Evolutionary conservation across 352 stramenopile genomes (phyloP), one percentile per base, ranked within the genome.

Genomic region (Pythium pectinolyticum): DNA sequence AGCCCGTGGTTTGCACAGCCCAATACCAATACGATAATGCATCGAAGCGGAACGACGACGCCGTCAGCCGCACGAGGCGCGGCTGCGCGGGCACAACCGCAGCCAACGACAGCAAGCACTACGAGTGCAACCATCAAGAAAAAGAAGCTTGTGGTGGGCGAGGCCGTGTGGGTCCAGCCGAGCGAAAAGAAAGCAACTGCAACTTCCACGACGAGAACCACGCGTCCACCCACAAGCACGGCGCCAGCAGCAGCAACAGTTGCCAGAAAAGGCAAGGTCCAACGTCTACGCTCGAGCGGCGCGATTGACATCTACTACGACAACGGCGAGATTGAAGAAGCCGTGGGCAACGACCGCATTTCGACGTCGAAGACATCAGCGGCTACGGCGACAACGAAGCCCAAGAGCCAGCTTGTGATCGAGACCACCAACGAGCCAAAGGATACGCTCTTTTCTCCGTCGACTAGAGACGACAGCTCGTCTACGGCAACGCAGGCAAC

Each of bases 241-340:
- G n/a, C n/a, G n/a, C 19, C 51, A 14, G 40, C 41, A 4, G 20
- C 32, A 20, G 12, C 49, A 10, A 20, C n/a, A 6, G 51, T 34
- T 4, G 57, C 52, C 10, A 68, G 69, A 17, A 61, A 66, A 24
- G 76, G 74, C 0, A 75, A 76, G 35, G 66, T 88, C 6, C 69
- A 84, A 46, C 72, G 75, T 17, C 58, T 87, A 53, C 72, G 70
- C 31, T 72, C 75, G 45, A 84, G 63, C 53, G 78, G 75, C 11
- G 43, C 69, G 22, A 74, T 84, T 15, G 78, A 87, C 46, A 73
- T 84, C 27, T 80, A 75, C 53, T 84, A 82, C 50, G 74, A 79
- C 37, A 82, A 82, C 34, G 76, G 74, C 1, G 67, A 77, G 30
- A 47, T 85, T 24, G 78, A 88, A 43, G 72, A 88, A 57, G 63